These are phyloP conservation scores for Euphorbia lathyris DNA, from an alignment of 345 rosid genomes.

Conservation along the genomic window DNA sequence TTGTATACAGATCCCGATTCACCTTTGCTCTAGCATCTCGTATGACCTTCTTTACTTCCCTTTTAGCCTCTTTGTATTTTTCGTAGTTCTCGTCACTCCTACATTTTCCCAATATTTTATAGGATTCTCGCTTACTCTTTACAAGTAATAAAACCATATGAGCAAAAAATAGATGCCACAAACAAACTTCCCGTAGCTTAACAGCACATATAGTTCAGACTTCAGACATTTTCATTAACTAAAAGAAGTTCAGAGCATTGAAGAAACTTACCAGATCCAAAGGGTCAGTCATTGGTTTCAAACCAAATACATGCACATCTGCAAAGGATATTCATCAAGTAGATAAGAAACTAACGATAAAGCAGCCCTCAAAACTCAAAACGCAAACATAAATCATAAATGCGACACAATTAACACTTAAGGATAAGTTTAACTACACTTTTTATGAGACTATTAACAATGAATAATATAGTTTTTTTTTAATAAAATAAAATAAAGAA, in stretches of 20 bases:
- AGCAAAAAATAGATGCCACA: neutral
- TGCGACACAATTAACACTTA: slow-evolving; percentile 9
- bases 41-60: too few species aligned
- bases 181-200: neutral
- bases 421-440: neutral
- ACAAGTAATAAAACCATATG: neutral
- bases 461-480: too few species aligned
- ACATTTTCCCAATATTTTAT: too few species aligned
- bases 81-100: too few species aligned
- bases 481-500: neutral
- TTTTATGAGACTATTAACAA: neutral
- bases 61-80: too few species aligned
- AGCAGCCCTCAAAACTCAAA: neutral
- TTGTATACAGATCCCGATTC: too few species aligned
- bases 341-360: slow-evolving; percentile 14
- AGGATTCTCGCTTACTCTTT: too few species aligned
- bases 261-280: slow-evolving; percentile 51
- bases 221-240: neutral
- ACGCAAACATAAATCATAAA: neutral
- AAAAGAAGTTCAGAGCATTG: neutral
- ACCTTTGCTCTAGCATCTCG: too few species aligned
- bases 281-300: slow-evolving; percentile 59
- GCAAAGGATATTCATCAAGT: slow-evolving; percentile 18
- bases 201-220: neutral
- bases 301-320: slow-evolving; percentile 69